Conservation (phyloP, 1,284 basidiomycete genomes). For the Singerocomus inundabilis region DNA sequence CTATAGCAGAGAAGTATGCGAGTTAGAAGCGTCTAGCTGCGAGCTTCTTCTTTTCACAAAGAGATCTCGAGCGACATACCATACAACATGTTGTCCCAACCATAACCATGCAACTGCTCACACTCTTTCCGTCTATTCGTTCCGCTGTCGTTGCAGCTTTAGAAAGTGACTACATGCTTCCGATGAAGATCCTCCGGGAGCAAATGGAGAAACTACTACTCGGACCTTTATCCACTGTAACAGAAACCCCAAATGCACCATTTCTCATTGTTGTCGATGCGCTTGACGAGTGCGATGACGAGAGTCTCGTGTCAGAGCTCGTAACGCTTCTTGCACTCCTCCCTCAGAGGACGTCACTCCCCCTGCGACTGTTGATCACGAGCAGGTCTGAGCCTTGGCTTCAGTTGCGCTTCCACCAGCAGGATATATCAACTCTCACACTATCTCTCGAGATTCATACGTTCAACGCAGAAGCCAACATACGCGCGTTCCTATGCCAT, state of each 20-base stretch:
- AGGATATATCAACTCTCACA: too few relatives aligned
- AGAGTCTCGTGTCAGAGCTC: conserved; percentile 19
- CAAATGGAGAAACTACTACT: conserved; percentile 20
- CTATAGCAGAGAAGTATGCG: too few relatives aligned
- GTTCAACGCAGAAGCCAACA: too few relatives aligned
- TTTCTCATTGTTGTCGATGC: conserved; percentile 21
- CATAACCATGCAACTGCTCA: conserved; percentile 12
- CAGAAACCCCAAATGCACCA: not conserved
- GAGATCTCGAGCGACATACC: conserved; percentile 2
- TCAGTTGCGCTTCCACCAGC: too few relatives aligned
- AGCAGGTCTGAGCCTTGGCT: too few relatives aligned
- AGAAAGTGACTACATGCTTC: conserved; percentile 21
- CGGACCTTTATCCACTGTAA: conserved; percentile 9
- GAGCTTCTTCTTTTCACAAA: not conserved
- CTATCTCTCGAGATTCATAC: too few relatives aligned
- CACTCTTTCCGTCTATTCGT: conserved; percentile 6
- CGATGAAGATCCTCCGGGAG: conserved; percentile 21
- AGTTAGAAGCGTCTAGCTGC: too few relatives aligned
- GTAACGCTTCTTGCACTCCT: conserved; percentile 14
- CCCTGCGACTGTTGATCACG: conserved; percentile 16
- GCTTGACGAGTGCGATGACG: conserved; percentile 25
- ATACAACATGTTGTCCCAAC: conserved; percentile 17
- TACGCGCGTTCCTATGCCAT: conserved; percentile 14
- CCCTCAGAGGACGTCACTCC: conserved; percentile 5
- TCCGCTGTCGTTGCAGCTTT: conserved; percentile 6